Percentiles rank a stretch among this genome's conserved stretches.
These are phyloP conservation scores for Xeromyces bisporus DNA, from an alignment of 495 filamentous ascomycete species.

Conservation along the genomic window DNA sequence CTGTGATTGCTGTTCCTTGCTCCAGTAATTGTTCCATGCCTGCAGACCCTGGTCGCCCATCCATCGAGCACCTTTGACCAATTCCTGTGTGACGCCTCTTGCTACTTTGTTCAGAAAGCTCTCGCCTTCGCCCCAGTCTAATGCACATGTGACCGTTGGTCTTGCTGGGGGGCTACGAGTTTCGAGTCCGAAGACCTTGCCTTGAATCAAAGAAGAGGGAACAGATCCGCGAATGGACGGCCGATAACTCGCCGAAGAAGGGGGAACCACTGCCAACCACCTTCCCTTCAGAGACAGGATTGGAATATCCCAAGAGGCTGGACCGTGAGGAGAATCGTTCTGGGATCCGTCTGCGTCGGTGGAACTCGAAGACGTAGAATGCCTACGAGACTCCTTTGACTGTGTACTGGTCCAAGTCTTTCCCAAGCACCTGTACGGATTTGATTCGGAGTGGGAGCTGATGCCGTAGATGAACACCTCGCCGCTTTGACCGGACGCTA, in stretches of 20 bases:
- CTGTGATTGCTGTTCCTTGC: conserved; percentile 37
- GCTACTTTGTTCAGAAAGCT: conserved; percentile 72
- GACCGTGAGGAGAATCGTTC: conserved; percentile 29
- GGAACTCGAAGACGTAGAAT: conserved; percentile 37
- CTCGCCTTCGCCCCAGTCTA: conserved; percentile 65
- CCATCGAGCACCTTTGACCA: conserved; percentile 79
- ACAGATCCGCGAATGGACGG: conserved; percentile 48
- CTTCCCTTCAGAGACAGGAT: conserved; percentile 60
- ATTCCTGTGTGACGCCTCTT: conserved; percentile 73
- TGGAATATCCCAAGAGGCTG: conserved; percentile 34
- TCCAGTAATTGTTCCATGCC: conserved; percentile 83
- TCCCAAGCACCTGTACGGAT: conserved; percentile 57
- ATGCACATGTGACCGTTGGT: conserved; percentile 54
- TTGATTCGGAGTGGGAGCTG: conserved; percentile 26
- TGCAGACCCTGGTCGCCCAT: conserved; percentile 73
- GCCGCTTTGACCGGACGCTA: conserved; percentile 67
- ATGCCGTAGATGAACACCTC: conserved; percentile 62
- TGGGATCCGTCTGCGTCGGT: conserved; percentile 36
- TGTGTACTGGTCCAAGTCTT: conserved; percentile 80
- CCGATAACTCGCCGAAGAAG: conserved; percentile 47
- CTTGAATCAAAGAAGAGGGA: conserved; percentile 22
- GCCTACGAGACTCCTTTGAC: conserved; percentile 27
- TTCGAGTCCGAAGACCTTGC: conserved; percentile 46
- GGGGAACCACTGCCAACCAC: conserved; percentile 76
- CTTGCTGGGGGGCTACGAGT: conserved; percentile 56